Conservation (phyloP, 805 yeast species). For the Lipomyces yamanashiensis region DNA sequence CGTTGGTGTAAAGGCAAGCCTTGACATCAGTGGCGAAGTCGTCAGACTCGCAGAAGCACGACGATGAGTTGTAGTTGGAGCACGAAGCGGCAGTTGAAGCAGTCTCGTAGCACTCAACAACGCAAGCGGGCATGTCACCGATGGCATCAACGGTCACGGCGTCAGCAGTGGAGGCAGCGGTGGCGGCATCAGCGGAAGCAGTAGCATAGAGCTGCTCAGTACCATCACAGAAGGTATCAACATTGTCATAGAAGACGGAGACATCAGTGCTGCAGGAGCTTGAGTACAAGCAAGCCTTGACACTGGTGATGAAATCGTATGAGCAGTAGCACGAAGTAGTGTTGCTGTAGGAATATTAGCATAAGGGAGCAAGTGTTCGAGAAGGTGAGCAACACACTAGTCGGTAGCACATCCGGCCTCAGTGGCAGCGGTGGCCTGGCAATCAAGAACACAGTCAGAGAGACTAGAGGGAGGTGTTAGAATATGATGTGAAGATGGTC, state of each 20-base stretch:
- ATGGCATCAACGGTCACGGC: too few species aligned
- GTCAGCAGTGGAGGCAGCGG: too few species aligned
- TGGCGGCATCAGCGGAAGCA: too few species aligned
- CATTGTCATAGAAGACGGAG: not conserved
- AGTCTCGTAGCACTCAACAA: too few species aligned
- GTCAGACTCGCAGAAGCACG: too few species aligned
- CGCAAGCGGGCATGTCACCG: too few species aligned
- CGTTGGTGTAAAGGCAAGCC: too few species aligned
- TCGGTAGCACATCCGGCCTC: not conserved
- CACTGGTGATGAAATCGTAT: not conserved
- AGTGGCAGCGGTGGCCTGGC: not conserved
- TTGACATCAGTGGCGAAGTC: too few species aligned
- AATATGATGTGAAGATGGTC: not conserved
- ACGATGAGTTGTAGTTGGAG: too few species aligned
- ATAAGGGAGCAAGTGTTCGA: not conserved
- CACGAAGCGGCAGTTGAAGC: too few species aligned
- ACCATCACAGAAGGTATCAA: not conserved
- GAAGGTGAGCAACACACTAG: not conserved
- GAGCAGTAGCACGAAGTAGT: conserved; percentile 3
- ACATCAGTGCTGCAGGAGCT: not conserved
- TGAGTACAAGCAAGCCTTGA: not conserved
- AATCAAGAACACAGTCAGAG: not conserved
- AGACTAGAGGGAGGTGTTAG: not conserved
- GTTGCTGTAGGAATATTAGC: not conserved
- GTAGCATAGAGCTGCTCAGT: too few species aligned